Conservation (phyloP, 1,284 basidiomycete species). For the Chalciporus piperatoides region DNA sequence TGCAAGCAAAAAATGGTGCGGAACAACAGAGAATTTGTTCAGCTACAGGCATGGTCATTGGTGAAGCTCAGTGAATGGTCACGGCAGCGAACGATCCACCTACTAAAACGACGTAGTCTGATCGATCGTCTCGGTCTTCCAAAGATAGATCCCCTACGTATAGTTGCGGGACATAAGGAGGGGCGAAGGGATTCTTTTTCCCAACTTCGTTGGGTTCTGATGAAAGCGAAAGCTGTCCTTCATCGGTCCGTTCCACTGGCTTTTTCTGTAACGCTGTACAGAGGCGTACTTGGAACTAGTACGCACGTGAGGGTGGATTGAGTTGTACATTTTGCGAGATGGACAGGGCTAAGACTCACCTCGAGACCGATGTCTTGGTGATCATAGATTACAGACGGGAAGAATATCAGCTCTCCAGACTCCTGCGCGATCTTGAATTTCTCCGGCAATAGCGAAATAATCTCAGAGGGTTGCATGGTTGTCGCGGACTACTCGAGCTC, state of each 20-base stretch:
- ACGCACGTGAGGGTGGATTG: not conserved
- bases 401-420: constrained; percentile 74
- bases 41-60: constrained; percentile 43
- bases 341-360: constrained; percentile 38
- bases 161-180: constrained; percentile 74
- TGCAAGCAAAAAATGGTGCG: constrained; percentile 76
- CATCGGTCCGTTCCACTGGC: constrained; percentile 48
- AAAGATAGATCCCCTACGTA: constrained; percentile 62
- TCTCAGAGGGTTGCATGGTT: constrained; percentile 39
- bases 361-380: constrained; percentile 61
- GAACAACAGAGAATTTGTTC: constrained; percentile 83
- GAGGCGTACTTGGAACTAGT: constrained; percentile 75
- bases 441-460: constrained; percentile 57
- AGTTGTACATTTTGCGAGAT: not conserved
- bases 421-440: constrained; percentile 59
- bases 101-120: constrained; percentile 74
- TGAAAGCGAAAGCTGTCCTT: constrained; percentile 27
- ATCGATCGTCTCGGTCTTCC: constrained; percentile 55
- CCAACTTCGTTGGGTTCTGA: constrained; percentile 28
- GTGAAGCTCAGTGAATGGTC: not conserved
- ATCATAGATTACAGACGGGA: constrained; percentile 61
- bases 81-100: constrained; percentile 28
- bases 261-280: constrained; percentile 83
- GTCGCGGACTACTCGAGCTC: not conserved
- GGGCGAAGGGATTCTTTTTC: constrained; percentile 68